Evolutionary conservation across 768 basidiomycete species (phyloP).

Genomic region (Leccinellum albellum): DNA sequence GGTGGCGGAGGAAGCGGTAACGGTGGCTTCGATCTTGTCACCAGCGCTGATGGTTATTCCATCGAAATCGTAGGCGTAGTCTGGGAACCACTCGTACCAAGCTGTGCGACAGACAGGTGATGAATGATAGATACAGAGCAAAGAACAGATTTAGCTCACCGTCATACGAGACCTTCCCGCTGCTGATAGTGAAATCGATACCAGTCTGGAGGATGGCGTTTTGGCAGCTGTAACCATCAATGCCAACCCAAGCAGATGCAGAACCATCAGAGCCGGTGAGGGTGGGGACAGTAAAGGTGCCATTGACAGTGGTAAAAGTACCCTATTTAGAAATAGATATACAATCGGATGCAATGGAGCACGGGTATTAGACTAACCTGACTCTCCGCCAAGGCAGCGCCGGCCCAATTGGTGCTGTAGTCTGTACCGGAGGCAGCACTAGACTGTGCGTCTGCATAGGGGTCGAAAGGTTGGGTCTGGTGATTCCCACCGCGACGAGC

Average conservation of each 20-base stretch:
- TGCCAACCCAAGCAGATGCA: neutral
- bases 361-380: no score
- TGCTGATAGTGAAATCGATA: neutral
- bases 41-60: neutral
- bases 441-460: neutral
- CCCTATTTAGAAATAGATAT: neutral
- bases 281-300: neutral
- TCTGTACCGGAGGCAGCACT: neutral
- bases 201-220: neutral
- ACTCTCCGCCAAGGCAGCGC: no score
- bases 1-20: neutral
- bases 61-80: neutral
- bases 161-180: neutral
- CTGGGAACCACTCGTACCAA: neutral
- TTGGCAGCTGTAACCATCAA: neutral
- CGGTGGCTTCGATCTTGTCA: neutral
- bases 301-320: neutral
- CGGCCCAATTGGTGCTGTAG: no score
- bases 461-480: constrained; percentile 7
- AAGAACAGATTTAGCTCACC: neutral
- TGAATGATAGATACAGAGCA: neutral
- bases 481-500: constrained; percentile 11
- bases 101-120: neutral
- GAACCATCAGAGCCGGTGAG: neutral
- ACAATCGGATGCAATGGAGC: no score